phyloP scores from a whole-genome alignment of 2,329 filamentous ascomycete genomes.

The Verticillium nonalfalfae region DNA sequence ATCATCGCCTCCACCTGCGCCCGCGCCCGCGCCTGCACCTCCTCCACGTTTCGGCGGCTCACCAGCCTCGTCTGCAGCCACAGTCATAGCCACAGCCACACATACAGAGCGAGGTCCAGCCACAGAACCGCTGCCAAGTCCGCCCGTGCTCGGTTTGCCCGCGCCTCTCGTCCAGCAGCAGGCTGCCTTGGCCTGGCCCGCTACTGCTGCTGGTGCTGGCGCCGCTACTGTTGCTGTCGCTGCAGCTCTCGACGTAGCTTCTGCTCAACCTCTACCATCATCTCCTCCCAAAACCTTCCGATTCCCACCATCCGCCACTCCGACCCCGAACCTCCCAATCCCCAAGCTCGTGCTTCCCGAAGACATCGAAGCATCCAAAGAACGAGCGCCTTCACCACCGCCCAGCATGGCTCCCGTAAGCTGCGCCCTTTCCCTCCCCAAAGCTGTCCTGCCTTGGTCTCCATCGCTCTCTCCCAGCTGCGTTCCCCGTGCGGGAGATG shows the following conservation, averaged over 20 bases:
- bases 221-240: constrained; percentile 13
- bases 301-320: constrained; percentile 22
- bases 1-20: constrained; percentile 12
- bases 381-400: constrained; percentile 17
- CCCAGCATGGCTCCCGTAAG: constrained; percentile 52
- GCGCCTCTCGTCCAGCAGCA: not conserved
- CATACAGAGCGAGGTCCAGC: constrained; percentile 1
- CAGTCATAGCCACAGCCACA: constrained; percentile 11
- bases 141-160: not conserved
- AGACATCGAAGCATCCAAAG: constrained; percentile 6
- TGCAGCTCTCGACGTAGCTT: constrained; percentile 27
- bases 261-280: constrained; percentile 32
- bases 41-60: constrained; percentile 1
- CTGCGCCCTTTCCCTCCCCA: constrained; percentile 16
- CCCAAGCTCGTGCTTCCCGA: constrained; percentile 13
- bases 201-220: constrained; percentile 1
- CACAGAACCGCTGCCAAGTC: constrained; percentile 1
- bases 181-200: not conserved
- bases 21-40: constrained; percentile 13
- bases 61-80: constrained; percentile 16
- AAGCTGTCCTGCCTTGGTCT: no score
- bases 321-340: constrained; percentile 23
- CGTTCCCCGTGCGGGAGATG: constrained; percentile 6
- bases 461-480: constrained; percentile 5
- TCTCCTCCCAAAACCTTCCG: constrained; percentile 31